Base-by-base conservation (phyloP, 1,139 yeast genomes). In the Yamadazyma kanchanaburiensis region DNA sequence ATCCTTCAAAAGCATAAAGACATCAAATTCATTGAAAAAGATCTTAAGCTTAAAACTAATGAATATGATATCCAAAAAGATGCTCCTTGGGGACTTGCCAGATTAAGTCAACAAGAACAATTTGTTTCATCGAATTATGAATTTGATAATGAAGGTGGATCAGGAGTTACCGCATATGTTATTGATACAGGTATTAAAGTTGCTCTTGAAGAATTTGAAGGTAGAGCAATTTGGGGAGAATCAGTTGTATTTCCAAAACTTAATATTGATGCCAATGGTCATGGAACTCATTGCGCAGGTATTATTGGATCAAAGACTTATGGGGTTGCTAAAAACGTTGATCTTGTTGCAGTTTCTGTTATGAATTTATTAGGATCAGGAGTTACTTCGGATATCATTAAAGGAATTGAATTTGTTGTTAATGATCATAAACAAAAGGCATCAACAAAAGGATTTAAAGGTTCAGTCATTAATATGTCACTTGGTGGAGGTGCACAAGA, bases 161-260 rank as follows among this genome's bases (percentile, higher is more conserved):
- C 79, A 50, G 97, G 95, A 54, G 96, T 89, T 36, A 87, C 94
- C 26, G 78, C 95, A n/a, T 81, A 79, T 49, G 83, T 89, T 38
- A 81, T 89, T 49, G 97, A 89, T 64, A 89, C 97, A 26, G 97
- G 97, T 65, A 74, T 89, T 58, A 82, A 84, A 51, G 69, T 82
- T 33, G 68, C 74, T 38, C 96, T 88, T 60, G 74, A 66, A 33
- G 95, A 88, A 52, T 88, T 89, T 51, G 89, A 71, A 34, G 95
- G 95, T 39, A 83, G 98, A 61, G 98, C 97, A 40, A 53, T 50
- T 27, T 89, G 97, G 96, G 97, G 97, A 49, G 75, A 80, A 49
- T 88, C 97, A 26, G 72, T 91, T 44, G 96, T 96, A 33, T 53
- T 61, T 26, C 91, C 87, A 45, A 96, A 89, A 53, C 71, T 69